These are phyloP conservation scores for Yamagishiella unicocca DNA, from an alignment of 139 green algal species.

Conservation along the genomic window DNA sequence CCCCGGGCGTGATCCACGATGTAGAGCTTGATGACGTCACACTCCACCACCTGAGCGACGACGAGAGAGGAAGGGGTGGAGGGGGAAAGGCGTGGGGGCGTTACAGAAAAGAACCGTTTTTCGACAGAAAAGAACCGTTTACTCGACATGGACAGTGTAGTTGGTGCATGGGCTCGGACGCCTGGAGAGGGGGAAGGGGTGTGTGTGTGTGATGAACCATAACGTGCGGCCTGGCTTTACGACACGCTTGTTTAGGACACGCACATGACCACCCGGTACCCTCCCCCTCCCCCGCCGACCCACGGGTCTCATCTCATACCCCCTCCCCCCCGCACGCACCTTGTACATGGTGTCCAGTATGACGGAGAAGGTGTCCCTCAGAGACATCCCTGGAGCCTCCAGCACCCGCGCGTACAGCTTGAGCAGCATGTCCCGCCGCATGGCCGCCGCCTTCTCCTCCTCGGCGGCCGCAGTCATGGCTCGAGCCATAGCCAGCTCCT, in stretches of 20 bases:
- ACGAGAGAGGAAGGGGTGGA: not conserved
- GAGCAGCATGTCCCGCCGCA: constrained; percentile 31
- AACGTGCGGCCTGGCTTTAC: too few species aligned
- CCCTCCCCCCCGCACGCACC: not conserved
- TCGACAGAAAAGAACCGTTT: too few species aligned
- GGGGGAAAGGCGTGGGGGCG: too few species aligned
- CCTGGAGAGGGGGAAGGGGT: too few species aligned
- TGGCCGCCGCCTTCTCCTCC: constrained; percentile 31
- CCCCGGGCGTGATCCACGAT: constrained; percentile 29
- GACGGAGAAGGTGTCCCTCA: constrained; percentile 32
- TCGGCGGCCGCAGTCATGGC: not conserved
- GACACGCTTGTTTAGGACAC: not conserved
- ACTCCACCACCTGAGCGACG: constrained; percentile 19
- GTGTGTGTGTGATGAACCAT: too few species aligned
- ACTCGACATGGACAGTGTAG: not conserved
- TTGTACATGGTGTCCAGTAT: constrained; percentile 47
- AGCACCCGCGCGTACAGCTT: constrained; percentile 41
- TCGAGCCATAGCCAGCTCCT: constrained; percentile 8
- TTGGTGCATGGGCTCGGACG: not conserved
- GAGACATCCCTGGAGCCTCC: constrained; percentile 26
- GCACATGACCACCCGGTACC: not conserved
- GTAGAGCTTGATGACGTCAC: constrained; percentile 46
- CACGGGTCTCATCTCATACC: not conserved
- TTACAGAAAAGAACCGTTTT: too few species aligned
- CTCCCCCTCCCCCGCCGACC: not conserved